These are phyloP conservation scores for Angomonas deanei DNA, from an alignment of 208 protist genomes.

Conservation along the genomic window DNA sequence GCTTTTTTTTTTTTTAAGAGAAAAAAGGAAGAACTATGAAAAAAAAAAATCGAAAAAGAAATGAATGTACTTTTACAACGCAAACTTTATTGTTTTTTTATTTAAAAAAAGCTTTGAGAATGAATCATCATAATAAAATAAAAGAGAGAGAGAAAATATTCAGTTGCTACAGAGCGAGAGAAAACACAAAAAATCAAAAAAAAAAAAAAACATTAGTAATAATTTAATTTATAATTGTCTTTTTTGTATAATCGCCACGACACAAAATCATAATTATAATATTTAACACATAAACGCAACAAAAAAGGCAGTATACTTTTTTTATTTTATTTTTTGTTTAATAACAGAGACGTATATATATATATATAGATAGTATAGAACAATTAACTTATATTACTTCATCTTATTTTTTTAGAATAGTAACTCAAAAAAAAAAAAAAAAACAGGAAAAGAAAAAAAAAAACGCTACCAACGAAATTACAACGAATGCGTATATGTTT, in stretches of 20 bases:
- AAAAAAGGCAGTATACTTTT: too few species aligned
- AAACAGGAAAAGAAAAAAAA: conserved; percentile 13
- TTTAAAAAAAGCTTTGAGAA: background rate
- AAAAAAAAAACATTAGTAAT: background rate
- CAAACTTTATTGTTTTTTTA: background rate
- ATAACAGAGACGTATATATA: conserved; percentile 8
- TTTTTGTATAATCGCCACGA: too few species aligned
- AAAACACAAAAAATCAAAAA: conserved; percentile 12
- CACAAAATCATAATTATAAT: too few species aligned
- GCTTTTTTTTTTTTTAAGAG: too few species aligned
- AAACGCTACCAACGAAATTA: background rate
- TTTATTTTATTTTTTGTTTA: conserved; percentile 16
- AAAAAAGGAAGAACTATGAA: too few species aligned
- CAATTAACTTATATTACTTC: background rate
- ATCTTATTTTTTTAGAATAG: too few species aligned
- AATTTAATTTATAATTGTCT: conserved; percentile 1
- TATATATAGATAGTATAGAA: conserved; percentile 10
- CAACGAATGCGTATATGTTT: background rate
- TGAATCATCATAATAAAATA: background rate
- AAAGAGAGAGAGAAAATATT: conserved; percentile 11
- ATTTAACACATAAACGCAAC: too few species aligned
- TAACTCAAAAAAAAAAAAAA: background rate
- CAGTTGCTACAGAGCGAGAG: background rate
- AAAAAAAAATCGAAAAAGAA: too few species aligned
- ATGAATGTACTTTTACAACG: background rate